Conservation (phyloP, 2,329 filamentous ascomycete genomes). For the Stachybotrys echinatus region DNA sequence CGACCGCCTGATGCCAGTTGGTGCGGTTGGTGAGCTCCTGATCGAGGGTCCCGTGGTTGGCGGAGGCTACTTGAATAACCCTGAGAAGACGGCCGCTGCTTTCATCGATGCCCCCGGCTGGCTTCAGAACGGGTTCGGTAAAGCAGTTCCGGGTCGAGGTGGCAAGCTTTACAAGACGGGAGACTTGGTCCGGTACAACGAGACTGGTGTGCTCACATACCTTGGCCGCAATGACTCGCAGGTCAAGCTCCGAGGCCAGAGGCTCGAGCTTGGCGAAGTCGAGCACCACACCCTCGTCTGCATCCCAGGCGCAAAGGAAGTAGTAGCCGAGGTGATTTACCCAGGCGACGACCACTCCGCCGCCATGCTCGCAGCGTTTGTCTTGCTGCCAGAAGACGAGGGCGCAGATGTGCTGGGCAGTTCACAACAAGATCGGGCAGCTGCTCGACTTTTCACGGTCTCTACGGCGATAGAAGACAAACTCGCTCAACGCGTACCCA, state of each 20-base stretch:
- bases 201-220: slow-evolving; percentile 34
- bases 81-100: slow-evolving; percentile 34
- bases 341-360: neutral
- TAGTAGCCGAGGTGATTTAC: slow-evolving; percentile 7
- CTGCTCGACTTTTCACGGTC: too few species aligned
- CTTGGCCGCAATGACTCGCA: slow-evolving; percentile 53
- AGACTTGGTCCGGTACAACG: slow-evolving; percentile 38
- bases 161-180: slow-evolving; percentile 39
- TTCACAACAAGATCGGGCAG: too few species aligned
- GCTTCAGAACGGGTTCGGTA: slow-evolving; percentile 3
- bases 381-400: too few species aligned
- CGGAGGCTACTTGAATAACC: slow-evolving; percentile 42
- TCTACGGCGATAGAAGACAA: too few species aligned
- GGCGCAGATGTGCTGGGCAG: too few species aligned
- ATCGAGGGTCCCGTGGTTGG: slow-evolving; percentile 28
- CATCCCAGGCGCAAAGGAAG: neutral
- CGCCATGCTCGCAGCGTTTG: too few species aligned
- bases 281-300: slow-evolving; percentile 14
- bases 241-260: slow-evolving; percentile 54
- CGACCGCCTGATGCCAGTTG: slow-evolving; percentile 10
- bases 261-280: slow-evolving; percentile 41
- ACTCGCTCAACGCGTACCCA: too few species aligned
- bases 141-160: neutral
- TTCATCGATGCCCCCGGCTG: slow-evolving; percentile 36
- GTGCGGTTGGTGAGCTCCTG: slow-evolving; percentile 11